These are phyloP conservation scores for Ophiostoma australiae DNA, from an alignment of 2,329 filamentous ascomycete species.

Conservation along the genomic window DNA sequence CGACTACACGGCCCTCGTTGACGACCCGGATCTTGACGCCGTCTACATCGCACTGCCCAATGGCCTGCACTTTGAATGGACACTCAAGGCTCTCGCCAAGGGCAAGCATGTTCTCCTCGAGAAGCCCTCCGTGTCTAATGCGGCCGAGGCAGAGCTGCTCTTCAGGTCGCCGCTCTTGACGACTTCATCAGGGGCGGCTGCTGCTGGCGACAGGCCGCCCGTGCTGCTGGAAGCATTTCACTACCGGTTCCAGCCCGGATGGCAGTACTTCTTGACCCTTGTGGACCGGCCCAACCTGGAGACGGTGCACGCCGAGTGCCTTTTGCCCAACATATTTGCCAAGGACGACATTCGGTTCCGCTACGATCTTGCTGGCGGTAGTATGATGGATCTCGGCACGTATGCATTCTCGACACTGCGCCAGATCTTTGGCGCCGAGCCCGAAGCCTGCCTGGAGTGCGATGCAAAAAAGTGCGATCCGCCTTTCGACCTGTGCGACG, in stretches of 20 bases:
- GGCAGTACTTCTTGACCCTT: slow-evolving; percentile 39
- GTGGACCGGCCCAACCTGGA: slow-evolving; percentile 39
- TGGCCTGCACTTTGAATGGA: slow-evolving; percentile 44
- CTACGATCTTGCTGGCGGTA: slow-evolving; percentile 25
- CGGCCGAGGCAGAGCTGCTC: slow-evolving; percentile 41
- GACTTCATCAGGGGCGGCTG: slow-evolving; percentile 32
- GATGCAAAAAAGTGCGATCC: slow-evolving; percentile 32
- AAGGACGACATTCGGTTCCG: slow-evolving; percentile 39
- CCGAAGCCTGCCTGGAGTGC: slow-evolving; percentile 38
- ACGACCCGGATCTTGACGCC: slow-evolving; percentile 41
- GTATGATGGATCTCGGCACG: slow-evolving; percentile 38
- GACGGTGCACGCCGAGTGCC: slow-evolving; percentile 33
- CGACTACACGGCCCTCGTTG: slow-evolving; percentile 37
- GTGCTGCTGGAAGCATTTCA: slow-evolving; percentile 52
- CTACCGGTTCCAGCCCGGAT: slow-evolving; percentile 47
- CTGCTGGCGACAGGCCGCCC: slow-evolving; percentile 33
- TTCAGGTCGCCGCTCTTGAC: slow-evolving; percentile 39
- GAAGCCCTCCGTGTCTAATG: slow-evolving; percentile 48
- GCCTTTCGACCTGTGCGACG: slow-evolving; percentile 35
- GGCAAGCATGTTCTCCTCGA: slow-evolving; percentile 54
- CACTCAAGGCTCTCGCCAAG: slow-evolving; percentile 42
- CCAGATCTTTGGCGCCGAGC: slow-evolving; percentile 38
- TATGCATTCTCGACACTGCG: slow-evolving; percentile 38
- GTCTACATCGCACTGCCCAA: slow-evolving; percentile 49
- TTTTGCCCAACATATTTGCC: slow-evolving; percentile 34